A percentile compares a stretch with the other conserved stretches of the same genome.
phyloP scores from a whole-genome alignment of 176 grass and related monocot genomes.

The Oryza longistaminata region DNA sequence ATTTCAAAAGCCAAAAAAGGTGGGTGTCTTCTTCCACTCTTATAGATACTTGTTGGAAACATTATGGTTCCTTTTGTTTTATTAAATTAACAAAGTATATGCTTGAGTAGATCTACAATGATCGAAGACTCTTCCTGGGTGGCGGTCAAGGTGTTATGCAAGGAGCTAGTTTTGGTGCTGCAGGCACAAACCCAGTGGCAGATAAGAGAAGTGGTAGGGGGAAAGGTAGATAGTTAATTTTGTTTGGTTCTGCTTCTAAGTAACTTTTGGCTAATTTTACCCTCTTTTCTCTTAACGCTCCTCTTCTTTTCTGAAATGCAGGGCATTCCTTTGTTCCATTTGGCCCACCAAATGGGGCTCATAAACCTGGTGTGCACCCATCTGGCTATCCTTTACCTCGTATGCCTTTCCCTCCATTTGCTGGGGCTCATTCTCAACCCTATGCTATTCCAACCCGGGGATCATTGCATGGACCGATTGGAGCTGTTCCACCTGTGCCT shows the following conservation, averaged over 20 bases:
- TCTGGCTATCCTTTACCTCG: conserved; percentile 74
- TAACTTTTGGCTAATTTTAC: background rate
- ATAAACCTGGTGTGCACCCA: conserved; percentile 78
- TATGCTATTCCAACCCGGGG: conserved; percentile 95
- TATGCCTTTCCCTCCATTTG: conserved; percentile 83
- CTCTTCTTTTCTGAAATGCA: conserved; percentile 21
- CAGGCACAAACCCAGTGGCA: conserved; percentile 44
- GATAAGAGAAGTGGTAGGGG: conserved; percentile 80
- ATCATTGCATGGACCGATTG: conserved; percentile 80
- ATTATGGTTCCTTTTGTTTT: conserved; percentile 8
- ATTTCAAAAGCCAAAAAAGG: conserved; percentile 99
- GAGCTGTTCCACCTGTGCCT: conserved; percentile 68
- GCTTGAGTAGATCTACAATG: conserved; percentile 80
- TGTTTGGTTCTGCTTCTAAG: conserved; percentile 13
- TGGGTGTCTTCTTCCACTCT: conserved; percentile 6
- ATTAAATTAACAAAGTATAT: background rate
- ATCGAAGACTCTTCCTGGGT: conserved; percentile 81
- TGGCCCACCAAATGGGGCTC: conserved; percentile 78
- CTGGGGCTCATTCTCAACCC: conserved; percentile 86
- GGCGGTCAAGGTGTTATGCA: conserved; percentile 78
- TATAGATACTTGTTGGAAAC: conserved; percentile 5
- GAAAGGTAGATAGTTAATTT: conserved; percentile 55
- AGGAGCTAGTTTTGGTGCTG: conserved; percentile 56
- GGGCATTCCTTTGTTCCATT: conserved; percentile 81
- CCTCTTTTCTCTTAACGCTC: background rate